Conservation (phyloP, 176 grass and related monocot genomes). For the Musa itinerans region DNA sequence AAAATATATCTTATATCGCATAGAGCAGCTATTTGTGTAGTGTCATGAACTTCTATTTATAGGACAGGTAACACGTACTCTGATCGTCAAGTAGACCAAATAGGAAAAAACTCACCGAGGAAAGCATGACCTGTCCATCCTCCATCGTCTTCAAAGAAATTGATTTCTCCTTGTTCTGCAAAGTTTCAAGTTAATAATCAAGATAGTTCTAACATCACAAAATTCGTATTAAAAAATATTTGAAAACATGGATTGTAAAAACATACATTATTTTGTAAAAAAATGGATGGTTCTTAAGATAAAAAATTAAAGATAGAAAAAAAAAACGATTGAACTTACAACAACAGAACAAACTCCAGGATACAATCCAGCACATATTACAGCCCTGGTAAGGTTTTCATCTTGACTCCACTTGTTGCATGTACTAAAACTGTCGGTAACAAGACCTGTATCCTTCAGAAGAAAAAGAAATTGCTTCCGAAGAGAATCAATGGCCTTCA, state of each 20-base stretch:
- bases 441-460: conserved; percentile 76
- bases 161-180: conserved; percentile 92
- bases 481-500: conserved; percentile 89
- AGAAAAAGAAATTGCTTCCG: conserved; percentile 80
- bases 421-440: conserved; percentile 55
- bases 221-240: neutral
- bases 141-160: conserved; percentile 97
- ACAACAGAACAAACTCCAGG: conserved; percentile 96
- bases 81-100: neutral
- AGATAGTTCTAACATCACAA: neutral
- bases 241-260: neutral
- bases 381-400: conserved; percentile 71
- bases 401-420: conserved; percentile 91
- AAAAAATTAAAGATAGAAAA: conserved; percentile 8
- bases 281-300: neutral
- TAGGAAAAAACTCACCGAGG: conserved; percentile 52
- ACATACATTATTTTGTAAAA: neutral
- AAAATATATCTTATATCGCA: neutral
- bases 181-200: conserved; percentile 22
- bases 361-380: conserved; percentile 95
- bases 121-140: conserved; percentile 96
- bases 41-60: neutral
- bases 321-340: conserved; percentile 37
- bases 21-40: neutral
- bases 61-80: neutral